Conservation (phyloP, 805 yeast genomes). For the Cyberlindnera maclurae region DNA sequence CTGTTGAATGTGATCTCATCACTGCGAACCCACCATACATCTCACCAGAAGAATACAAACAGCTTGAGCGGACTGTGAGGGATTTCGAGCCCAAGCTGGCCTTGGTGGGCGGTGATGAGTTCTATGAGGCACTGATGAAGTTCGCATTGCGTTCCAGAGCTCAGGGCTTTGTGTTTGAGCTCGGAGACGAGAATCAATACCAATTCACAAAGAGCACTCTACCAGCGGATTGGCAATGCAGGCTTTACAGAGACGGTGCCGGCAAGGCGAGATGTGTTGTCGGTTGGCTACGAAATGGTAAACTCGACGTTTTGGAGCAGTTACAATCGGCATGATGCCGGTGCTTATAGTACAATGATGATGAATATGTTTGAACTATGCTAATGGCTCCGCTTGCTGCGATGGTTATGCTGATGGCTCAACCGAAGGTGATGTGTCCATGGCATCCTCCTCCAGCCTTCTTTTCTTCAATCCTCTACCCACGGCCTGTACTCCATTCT, state of each 20-base stretch:
- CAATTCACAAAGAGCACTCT: constrained; percentile 27
- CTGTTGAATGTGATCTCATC: constrained; percentile 39
- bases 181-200: constrained; percentile 60
- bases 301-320: background rate
- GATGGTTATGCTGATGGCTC: no score
- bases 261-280: constrained; percentile 52
- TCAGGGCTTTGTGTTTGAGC: constrained; percentile 64
- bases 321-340: no score
- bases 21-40: constrained; percentile 93
- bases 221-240: constrained; percentile 39
- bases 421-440: background rate
- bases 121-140: constrained; percentile 51
- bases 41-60: constrained; percentile 36
- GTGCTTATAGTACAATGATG: no score
- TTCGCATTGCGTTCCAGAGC: constrained; percentile 38
- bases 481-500: constrained; percentile 59
- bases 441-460: constrained; percentile 14
- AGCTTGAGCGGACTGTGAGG: constrained; percentile 57
- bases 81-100: constrained; percentile 73
- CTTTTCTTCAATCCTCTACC: constrained; percentile 47
- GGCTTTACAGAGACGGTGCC: constrained; percentile 42
- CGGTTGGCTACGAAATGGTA: constrained; percentile 42
- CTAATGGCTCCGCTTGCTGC: no score
- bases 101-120: constrained; percentile 69
- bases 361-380: no score